phyloP scores from a whole-genome alignment of 768 basidiomycete genomes.

The Gymnopilus dilepis region DNA sequence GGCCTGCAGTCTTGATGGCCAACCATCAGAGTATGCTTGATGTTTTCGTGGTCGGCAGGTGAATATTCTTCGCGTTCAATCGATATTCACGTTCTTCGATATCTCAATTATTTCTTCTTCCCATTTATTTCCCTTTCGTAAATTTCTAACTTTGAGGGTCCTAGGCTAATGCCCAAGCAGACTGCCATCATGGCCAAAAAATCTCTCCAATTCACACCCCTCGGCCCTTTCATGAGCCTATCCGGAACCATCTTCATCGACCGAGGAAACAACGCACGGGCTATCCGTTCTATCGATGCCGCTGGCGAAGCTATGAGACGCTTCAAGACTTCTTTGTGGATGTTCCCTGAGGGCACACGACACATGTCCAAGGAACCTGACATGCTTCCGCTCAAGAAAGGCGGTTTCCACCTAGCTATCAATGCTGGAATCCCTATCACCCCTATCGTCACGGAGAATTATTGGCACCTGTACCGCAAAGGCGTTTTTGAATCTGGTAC shows the following conservation, averaged over 20 bases:
- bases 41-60: conserved; percentile 82
- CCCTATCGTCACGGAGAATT: conserved; percentile 94
- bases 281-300: conserved; percentile 74
- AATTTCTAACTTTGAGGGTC: conserved; percentile 16
- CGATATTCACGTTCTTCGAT: background rate
- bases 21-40: conserved; percentile 97
- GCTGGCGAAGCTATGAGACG: conserved; percentile 83
- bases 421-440: conserved; percentile 90
- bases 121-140: background rate
- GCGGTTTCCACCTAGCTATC: conserved; percentile 95
- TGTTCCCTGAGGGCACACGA: conserved; percentile 97
- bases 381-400: conserved; percentile 94
- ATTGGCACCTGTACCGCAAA: conserved; percentile 83
- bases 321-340: conserved; percentile 78
- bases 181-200: conserved; percentile 94
- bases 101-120: conserved; percentile 1
- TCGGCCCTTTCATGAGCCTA: conserved; percentile 91
- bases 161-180: conserved; percentile 79
- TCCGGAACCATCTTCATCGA: conserved; percentile 93
- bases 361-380: conserved; percentile 66
- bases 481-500: conserved; percentile 77
- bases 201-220: conserved; percentile 82
- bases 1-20: conserved; percentile 77
- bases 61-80: conserved; percentile 31
- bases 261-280: conserved; percentile 76